phyloP scores from a whole-genome alignment of 768 basidiomycete species.

The Mrakia frigida region DNA sequence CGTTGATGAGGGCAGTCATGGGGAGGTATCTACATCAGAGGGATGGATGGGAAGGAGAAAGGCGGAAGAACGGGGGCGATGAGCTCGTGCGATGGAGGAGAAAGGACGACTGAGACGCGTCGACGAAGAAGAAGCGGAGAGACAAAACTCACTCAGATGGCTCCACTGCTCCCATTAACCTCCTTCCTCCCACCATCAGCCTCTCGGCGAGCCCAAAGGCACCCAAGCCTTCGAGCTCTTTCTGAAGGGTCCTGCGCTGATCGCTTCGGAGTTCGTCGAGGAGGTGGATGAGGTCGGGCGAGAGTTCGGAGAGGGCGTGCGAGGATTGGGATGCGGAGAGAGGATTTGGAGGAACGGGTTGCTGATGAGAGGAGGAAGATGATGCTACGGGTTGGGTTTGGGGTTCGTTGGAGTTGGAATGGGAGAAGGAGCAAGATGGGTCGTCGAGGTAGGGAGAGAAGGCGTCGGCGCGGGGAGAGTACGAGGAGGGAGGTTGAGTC shows the following conservation, averaged over 20 bases:
- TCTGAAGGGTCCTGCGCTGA: constrained; percentile 23
- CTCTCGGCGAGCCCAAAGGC: constrained; percentile 19
- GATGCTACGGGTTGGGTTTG: background rate
- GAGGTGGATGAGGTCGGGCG: constrained; percentile 24
- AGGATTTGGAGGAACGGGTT: background rate
- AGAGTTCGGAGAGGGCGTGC: constrained; percentile 28
- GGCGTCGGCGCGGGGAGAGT: background rate
- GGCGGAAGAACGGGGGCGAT: background rate
- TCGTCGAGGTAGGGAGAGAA: background rate
- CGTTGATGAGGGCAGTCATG: constrained; percentile 23
- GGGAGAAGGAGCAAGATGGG: background rate
- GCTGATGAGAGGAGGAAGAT: background rate
- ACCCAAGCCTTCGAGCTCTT: constrained; percentile 23
- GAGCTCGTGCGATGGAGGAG: too few species aligned
- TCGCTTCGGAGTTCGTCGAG: constrained; percentile 30
- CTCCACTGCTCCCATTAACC: constrained; percentile 19
- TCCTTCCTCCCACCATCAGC: constrained; percentile 25
- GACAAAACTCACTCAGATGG: constrained; percentile 21
- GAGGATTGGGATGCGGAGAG: background rate
- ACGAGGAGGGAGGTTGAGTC: background rate
- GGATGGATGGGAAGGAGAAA: too few species aligned
- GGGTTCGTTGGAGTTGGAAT: background rate
- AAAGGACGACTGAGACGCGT: background rate
- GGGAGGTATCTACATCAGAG: constrained; percentile 18
- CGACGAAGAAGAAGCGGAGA: background rate